Conservation (phyloP, 352 stramenopile genomes). For the Globisporangium canariense region DNA sequence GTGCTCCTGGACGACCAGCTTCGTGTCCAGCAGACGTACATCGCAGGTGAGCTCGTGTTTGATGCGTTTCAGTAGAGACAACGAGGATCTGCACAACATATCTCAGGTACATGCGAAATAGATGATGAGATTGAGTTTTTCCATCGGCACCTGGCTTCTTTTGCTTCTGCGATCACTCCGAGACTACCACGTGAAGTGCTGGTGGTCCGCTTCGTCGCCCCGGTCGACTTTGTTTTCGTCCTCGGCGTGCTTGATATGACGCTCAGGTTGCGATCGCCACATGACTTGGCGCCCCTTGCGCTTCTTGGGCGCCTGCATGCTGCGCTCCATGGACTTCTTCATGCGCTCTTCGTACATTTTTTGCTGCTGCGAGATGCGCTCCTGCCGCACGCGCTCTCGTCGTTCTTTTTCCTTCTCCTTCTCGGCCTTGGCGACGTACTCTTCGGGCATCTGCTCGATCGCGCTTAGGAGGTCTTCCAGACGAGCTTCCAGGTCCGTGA, state of each 20-base stretch:
- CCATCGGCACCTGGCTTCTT: background rate
- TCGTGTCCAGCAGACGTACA: constrained; percentile 70
- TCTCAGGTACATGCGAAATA: background rate
- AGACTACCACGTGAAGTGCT: constrained; percentile 78
- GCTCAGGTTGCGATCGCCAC: constrained; percentile 85
- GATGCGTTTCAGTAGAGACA: constrained; percentile 15
- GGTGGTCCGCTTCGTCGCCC: constrained; percentile 76
- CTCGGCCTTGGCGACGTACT: constrained; percentile 92
- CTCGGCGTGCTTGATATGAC: constrained; percentile 72
- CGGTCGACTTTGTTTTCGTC: constrained; percentile 81
- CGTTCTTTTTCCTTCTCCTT: constrained; percentile 95
- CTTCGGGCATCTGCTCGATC: constrained; percentile 92
- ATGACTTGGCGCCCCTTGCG: constrained; percentile 91
- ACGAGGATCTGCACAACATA: background rate
- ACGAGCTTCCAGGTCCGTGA: constrained; percentile 89
- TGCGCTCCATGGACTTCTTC: constrained; percentile 92
- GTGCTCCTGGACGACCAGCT: constrained; percentile 75
- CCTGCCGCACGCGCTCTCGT: constrained; percentile 87
- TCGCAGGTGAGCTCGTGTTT: constrained; percentile 61
- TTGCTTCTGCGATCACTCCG: background rate
- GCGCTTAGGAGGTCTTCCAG: constrained; percentile 90
- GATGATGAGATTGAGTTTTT: background rate
- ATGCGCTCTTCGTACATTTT: constrained; percentile 93
- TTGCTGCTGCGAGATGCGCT: constrained; percentile 91
- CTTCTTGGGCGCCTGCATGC: constrained; percentile 92